A percentile compares a stretch with the other conserved stretches of the same genome.
These are phyloP conservation scores for Eragrostis curvula DNA, from an alignment of 176 grass and related monocot genomes.

Conservation along the genomic window DNA sequence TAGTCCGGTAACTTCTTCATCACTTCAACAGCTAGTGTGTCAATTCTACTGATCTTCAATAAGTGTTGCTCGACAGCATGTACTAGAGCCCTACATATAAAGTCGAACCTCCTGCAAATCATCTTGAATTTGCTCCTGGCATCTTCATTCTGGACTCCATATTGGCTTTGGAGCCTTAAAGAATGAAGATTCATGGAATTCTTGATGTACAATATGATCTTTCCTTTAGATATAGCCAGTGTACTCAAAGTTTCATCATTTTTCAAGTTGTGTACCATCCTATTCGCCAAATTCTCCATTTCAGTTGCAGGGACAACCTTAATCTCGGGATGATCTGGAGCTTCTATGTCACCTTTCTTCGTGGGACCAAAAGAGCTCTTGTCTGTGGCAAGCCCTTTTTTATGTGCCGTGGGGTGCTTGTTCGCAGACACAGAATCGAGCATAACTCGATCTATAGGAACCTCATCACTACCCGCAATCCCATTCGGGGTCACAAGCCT, in stretches of 20 bases:
- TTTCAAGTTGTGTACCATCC: constrained; percentile 23
- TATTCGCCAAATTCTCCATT: constrained; percentile 34
- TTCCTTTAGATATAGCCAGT: constrained; percentile 33
- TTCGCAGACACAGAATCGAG: constrained; percentile 19
- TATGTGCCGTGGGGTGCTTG: constrained; percentile 8
- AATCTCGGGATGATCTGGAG: background rate
- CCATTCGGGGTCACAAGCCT: background rate
- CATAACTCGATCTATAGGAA: background rate
- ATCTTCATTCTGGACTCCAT: constrained; percentile 32
- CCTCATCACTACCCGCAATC: background rate
- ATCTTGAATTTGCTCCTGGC: constrained; percentile 51
- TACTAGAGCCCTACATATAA: constrained; percentile 55
- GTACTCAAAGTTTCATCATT: constrained; percentile 42
- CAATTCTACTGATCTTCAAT: constrained; percentile 37
- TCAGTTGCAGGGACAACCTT: background rate
- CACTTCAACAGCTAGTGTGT: constrained; percentile 49
- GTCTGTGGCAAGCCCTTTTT: background rate
- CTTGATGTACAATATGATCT: constrained; percentile 34
- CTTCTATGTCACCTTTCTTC: constrained; percentile 34
- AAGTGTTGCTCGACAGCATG: constrained; percentile 41
- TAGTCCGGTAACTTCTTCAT: constrained; percentile 48
- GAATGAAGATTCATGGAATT: constrained; percentile 26
- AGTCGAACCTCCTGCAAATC: constrained; percentile 50
- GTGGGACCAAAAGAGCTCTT: constrained; percentile 13
- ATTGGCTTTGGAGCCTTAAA: background rate